phyloP scores from a whole-genome alignment of 306 rosid species.

The Ammopiptanthus mongolicus region DNA sequence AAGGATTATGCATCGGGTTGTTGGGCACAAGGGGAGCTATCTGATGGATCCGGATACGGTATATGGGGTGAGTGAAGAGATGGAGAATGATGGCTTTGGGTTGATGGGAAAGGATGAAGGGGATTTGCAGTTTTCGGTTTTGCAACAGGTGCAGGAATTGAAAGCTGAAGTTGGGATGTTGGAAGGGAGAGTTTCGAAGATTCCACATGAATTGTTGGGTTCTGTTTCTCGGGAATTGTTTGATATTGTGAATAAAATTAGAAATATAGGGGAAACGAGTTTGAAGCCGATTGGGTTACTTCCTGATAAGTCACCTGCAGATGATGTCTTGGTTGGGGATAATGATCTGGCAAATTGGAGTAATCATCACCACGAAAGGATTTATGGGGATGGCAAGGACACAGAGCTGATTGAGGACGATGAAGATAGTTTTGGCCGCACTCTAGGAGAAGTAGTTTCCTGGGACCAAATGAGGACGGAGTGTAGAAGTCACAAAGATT shows the following conservation, averaged over 20 bases:
- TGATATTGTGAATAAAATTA: slow-evolving; percentile 72
- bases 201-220: slow-evolving; percentile 66
- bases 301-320: slow-evolving; percentile 56
- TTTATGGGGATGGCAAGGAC: slow-evolving; percentile 82
- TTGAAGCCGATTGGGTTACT: slow-evolving; percentile 62
- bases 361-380: slow-evolving; percentile 68
- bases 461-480: slow-evolving; percentile 91
- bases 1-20: slow-evolving; percentile 92
- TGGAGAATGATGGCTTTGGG: slow-evolving; percentile 80
- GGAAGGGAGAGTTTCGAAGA: slow-evolving; percentile 66
- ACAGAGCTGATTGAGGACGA: slow-evolving; percentile 91
- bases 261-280: slow-evolving; percentile 59
- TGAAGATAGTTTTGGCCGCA: slow-evolving; percentile 87
- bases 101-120: slow-evolving; percentile 85
- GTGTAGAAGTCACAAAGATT: slow-evolving; percentile 71
- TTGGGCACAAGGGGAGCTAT: slow-evolving; percentile 84
- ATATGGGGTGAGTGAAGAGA: slow-evolving; percentile 87
- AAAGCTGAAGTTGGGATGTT: slow-evolving; percentile 71
- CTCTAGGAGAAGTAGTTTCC: slow-evolving; percentile 77
- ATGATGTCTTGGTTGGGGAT: slow-evolving; percentile 83
- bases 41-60: slow-evolving; percentile 81
- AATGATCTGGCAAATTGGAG: slow-evolving; percentile 97
- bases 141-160: slow-evolving; percentile 89
- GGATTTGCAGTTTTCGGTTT: slow-evolving; percentile 65
- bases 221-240: slow-evolving; percentile 68